These are phyloP conservation scores for Fusarium drepaniforme DNA, from an alignment of 2,329 filamentous ascomycete genomes.

Conservation along the genomic window DNA sequence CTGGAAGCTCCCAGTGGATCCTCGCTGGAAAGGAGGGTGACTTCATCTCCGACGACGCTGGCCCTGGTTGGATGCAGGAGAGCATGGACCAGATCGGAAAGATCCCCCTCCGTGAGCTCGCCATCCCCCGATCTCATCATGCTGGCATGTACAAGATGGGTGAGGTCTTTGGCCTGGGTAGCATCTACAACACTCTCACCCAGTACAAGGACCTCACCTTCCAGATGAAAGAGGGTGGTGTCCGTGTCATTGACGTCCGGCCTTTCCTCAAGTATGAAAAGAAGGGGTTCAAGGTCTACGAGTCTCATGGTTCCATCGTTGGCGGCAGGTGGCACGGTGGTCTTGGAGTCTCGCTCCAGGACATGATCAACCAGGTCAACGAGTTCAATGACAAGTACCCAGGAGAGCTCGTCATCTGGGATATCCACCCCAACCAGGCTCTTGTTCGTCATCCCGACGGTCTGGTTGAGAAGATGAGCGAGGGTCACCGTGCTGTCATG, in stretches of 20 bases:
- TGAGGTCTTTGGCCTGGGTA: conserved; percentile 1
- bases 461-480: not conserved
- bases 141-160: conserved; percentile 41
- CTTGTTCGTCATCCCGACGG: not conserved
- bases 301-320: conserved; percentile 36
- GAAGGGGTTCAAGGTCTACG: conserved; percentile 17
- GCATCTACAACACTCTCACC: conserved; percentile 38
- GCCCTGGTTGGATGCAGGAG: conserved; percentile 47
- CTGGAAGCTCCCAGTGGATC: conserved; percentile 44
- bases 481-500: conserved; percentile 20
- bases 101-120: conserved; percentile 45
- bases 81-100: conserved; percentile 43
- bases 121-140: conserved; percentile 49
- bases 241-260: conserved; percentile 48
- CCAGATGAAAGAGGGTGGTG: conserved; percentile 45
- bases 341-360: conserved; percentile 40
- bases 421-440: conserved; percentile 37
- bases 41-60: conserved; percentile 44
- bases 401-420: conserved; percentile 51
- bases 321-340: conserved; percentile 37
- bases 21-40: conserved; percentile 47
- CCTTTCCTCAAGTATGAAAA: conserved; percentile 12
- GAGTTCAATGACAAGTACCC: conserved; percentile 44
- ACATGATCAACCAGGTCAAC: conserved; percentile 47
- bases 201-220: conserved; percentile 35